These are phyloP conservation scores for Musa itinerans DNA, from an alignment of 176 grass and related monocot species.

Conservation along the genomic window DNA sequence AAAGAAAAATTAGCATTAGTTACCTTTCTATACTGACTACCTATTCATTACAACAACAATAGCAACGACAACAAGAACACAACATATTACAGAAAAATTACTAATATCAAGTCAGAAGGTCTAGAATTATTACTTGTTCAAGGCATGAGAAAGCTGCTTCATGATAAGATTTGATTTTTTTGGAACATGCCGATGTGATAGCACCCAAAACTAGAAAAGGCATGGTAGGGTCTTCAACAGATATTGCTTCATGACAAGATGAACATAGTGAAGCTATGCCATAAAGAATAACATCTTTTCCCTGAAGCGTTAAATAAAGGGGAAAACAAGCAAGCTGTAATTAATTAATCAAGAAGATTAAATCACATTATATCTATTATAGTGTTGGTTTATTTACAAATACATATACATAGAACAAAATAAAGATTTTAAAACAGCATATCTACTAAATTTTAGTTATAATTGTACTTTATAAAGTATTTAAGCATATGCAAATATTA, in stretches of 20 bases:
- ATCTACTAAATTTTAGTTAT: too few species aligned
- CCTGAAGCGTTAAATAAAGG: constrained; percentile 34
- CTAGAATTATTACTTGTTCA: constrained; percentile 52
- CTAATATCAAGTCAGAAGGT: neutral
- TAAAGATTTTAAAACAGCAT: neutral
- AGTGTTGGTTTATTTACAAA: neutral
- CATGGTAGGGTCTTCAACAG: constrained; percentile 42
- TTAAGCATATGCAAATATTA: neutral
- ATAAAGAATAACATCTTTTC: constrained; percentile 85
- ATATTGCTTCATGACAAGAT: constrained; percentile 68
- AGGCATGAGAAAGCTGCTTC: constrained; percentile 91
- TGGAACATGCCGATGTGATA: constrained; percentile 64
- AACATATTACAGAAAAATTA: neutral
- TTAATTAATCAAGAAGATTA: constrained; percentile 1
- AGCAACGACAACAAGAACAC: too few species aligned
- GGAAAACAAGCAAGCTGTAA: constrained; percentile 19
- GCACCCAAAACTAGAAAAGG: constrained; percentile 53
- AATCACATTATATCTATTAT: neutral
- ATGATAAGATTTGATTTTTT: constrained; percentile 63
- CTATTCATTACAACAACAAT: too few species aligned
- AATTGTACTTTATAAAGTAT: too few species aligned
- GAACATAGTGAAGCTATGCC: constrained; percentile 70
- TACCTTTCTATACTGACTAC: neutral
- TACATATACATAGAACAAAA: neutral
- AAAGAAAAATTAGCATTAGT: neutral